These are phyloP conservation scores for Nakaseomyces delphensis DNA, from an alignment of 1,139 yeast species.

Conservation along the genomic window DNA sequence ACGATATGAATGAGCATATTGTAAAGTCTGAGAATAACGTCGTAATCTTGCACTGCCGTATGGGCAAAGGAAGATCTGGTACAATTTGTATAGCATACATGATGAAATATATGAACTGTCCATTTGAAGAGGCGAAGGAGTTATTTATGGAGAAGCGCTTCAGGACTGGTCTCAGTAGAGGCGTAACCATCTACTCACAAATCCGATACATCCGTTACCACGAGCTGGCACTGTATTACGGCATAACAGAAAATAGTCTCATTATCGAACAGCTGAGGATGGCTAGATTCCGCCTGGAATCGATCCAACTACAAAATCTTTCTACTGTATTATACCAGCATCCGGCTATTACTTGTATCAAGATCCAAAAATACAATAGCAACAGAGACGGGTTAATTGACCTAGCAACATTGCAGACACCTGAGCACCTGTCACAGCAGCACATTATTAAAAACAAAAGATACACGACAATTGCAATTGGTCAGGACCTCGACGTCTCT, in stretches of 20 bases:
- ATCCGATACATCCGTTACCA: conserved; percentile 57
- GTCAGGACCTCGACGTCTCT: conserved; percentile 6
- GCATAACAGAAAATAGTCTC: conserved; percentile 7
- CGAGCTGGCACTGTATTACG: conserved; percentile 31
- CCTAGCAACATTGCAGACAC: conserved; percentile 13
- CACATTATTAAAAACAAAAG: background rate
- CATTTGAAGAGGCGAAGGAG: conserved; percentile 40
- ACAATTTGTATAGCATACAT: conserved; percentile 64
- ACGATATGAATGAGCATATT: conserved; percentile 41
- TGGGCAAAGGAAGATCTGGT: conserved; percentile 91
- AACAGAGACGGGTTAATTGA: conserved; percentile 15
- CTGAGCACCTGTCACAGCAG: background rate
- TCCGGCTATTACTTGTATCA: conserved; percentile 16
- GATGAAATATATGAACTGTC: conserved; percentile 38
- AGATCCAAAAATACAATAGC: conserved; percentile 21
- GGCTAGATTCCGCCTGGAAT: conserved; percentile 15
- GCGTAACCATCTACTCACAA: conserved; percentile 70
- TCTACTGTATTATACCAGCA: conserved; percentile 14
- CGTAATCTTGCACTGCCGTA: conserved; percentile 78
- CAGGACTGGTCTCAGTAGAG: conserved; percentile 48
- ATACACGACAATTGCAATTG: background rate
- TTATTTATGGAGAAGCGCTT: conserved; percentile 53
- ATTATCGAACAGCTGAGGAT: conserved; percentile 9
- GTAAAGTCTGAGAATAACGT: conserved; percentile 34
- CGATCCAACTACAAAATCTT: conserved; percentile 17